These are phyloP conservation scores for Penicillium sp. DNA, from an alignment of 2,329 filamentous ascomycete genomes.

Conservation along the genomic window DNA sequence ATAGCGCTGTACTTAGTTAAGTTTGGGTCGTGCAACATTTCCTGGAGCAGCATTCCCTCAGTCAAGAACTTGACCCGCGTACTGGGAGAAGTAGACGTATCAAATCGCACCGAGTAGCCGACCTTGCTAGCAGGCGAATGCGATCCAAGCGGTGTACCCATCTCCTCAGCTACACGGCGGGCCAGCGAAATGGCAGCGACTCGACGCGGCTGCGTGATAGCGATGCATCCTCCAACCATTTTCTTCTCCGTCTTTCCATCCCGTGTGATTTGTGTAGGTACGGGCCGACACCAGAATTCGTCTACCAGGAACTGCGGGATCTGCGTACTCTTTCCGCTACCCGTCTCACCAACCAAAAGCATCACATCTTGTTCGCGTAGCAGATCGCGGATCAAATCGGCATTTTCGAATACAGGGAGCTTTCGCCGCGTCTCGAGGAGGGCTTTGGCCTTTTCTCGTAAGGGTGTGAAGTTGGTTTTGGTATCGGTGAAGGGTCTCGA, in stretches of 20 bases:
- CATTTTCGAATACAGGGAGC: slow-evolving; percentile 78
- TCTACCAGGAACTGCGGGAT: slow-evolving; percentile 83
- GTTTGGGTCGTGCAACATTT: slow-evolving; percentile 81
- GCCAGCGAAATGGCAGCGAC: slow-evolving; percentile 92
- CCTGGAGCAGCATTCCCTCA: slow-evolving; percentile 93
- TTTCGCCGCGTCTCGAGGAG: slow-evolving; percentile 59
- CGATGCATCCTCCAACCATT: slow-evolving; percentile 74
- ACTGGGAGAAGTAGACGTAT: slow-evolving; percentile 78
- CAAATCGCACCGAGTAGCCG: slow-evolving; percentile 93
- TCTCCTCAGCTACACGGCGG: slow-evolving; percentile 80
- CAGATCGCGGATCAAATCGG: slow-evolving; percentile 65
- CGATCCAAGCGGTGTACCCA: slow-evolving; percentile 63
- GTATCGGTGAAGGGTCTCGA: slow-evolving; percentile 20
- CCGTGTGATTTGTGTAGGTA: slow-evolving; percentile 51
- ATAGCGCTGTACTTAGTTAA: slow-evolving; percentile 84
- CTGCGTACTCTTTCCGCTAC: slow-evolving; percentile 95
- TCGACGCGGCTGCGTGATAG: slow-evolving; percentile 89
- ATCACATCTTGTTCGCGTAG: slow-evolving; percentile 71
- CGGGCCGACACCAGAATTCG: slow-evolving; percentile 74
- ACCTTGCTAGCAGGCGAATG: slow-evolving; percentile 64
- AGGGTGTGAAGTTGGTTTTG: slow-evolving; percentile 29
- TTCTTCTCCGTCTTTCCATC: slow-evolving; percentile 36
- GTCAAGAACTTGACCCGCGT: slow-evolving; percentile 91
- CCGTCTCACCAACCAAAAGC: slow-evolving; percentile 87
- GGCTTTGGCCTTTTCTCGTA: slow-evolving; percentile 49